Evolutionary conservation across 441 rosid genomes (phyloP), one percentile per base, ranked within the genome.

Genomic region (Arabidopsis lyrata): DNA sequence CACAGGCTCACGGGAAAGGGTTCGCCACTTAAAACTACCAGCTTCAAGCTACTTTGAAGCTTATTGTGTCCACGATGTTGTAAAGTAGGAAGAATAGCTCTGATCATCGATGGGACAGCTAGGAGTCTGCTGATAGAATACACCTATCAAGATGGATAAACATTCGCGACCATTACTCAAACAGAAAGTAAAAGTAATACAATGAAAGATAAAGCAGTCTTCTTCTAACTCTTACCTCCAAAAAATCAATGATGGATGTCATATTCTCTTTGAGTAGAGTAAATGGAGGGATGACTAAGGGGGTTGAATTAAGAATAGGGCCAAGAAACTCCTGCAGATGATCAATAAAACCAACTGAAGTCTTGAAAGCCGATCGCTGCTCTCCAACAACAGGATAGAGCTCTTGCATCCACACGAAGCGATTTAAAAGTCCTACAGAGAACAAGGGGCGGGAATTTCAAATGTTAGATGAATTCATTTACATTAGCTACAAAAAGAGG

Each of bases 391-490:
- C 35, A 52, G 98, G 97, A 84, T 89, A 92, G 27, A 79, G 61
- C 52, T 85, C 86, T 86, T 90, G 90, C 99, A 95, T 90, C 99
- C 99, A 92, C 50, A 78, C 16, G 83, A 88, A 90, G 72, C 98
- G 94, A 78, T 95, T 92, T 59, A 90, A 75, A 75, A 95, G 89
- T 80, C 99, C 99, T 95, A 41, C 50, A 22, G 70, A 66, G 48
- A 66, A 56, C 60, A 38, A 61, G 70, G 53, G 66, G 49, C 42
- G 52, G 44, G 47, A 18, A 55, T 48, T 47, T 69, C 72, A 77
- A 36, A 63, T 63, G 48, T 27, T 60, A 70, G 29, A 63, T 48
- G 48, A 70, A 48, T 18, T 15, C 18, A 49, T 36, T 24, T 9
- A 14, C 48, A 53, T 32, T 38, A 56, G 60, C 65, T 22, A 55